phyloP scores from a whole-genome alignment of 768 basidiomycete genomes.

The Auriculariales sp. region DNA sequence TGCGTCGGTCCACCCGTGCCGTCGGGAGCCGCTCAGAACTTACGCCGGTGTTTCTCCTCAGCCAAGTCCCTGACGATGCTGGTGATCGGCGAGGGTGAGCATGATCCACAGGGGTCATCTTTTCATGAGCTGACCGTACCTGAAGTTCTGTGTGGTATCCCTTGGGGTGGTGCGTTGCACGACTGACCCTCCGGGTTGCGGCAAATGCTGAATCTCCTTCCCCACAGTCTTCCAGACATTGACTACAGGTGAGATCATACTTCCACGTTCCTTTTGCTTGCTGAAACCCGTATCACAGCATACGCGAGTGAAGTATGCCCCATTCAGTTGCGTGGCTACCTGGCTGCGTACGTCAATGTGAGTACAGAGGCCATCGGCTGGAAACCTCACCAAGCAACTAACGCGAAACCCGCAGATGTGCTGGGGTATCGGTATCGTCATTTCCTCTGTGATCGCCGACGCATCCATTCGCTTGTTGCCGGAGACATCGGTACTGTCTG shows the following conservation, averaged over 20 bases:
- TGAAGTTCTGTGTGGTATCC: conserved; percentile 18
- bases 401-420: too few relatives aligned
- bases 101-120: too few relatives aligned
- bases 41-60: too few relatives aligned
- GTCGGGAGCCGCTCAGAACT: too few relatives aligned
- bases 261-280: conserved; percentile 5
- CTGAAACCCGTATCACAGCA: conserved; percentile 17
- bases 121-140: too few relatives aligned
- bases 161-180: conserved; percentile 12
- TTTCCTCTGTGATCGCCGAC: conserved; percentile 13
- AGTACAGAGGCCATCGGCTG: not conserved
- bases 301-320: conserved; percentile 21
- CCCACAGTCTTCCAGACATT: too few relatives aligned
- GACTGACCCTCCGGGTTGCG: not conserved
- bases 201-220: conserved; percentile 4
- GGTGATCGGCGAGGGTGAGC: conserved; percentile 10
- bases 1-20: too few relatives aligned
- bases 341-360: conserved; percentile 16
- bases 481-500: conserved; percentile 9
- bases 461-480: conserved; percentile 8
- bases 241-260: too few relatives aligned
- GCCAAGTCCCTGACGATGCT: conserved; percentile 11
- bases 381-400: too few relatives aligned
- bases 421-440: conserved; percentile 16
- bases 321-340: conserved; percentile 14